Base-by-base conservation (phyloP, 140 eudicot species). In the Erigeron philadelphicus region DNA sequence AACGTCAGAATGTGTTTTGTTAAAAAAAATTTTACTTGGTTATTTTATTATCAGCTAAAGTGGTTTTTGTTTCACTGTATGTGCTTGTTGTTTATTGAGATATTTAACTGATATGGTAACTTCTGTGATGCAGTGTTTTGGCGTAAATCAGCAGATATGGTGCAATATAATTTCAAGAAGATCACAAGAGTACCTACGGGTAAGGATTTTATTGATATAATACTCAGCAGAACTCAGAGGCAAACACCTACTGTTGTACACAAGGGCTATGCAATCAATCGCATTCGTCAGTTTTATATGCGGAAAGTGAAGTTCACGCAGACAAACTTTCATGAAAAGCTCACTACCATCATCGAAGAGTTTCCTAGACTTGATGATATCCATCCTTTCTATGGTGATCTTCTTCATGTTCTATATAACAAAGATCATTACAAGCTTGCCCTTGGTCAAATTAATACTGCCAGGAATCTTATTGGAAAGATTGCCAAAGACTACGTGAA, bases 401-500 rank as follows among this genome's bases (percentile, higher is more conserved):
- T 92, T 38, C 92, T 92, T 41, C 95, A 92, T 47, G 98, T 92
- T 74, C 78, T 92, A 7, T 92, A 92, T 21, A 92, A 92, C 45
- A 86, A 88, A 70, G 98, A 92, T 48, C 98, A 92, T 76, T 92
- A 88, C 89, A 92, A 92, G 80, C 96, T 92, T 43, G 98, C 98
- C 47, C 90, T 92, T 18, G 98, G 98, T 47, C 98, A 92, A 64
- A 86, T 92, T 9, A 92, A 92, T 44, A 92, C 98, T 4, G 96
- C 98, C 0, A 81, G 95, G 66, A 92, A 92, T 68, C 82, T 92
- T 40, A 92, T 92, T 46, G 74, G 83, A 0, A 92, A 88, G 79
- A 86, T 92, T 15, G 75, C 96, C 0, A 92, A 92, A 76, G 98
- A 92, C 76, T 92, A 92, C 53, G 92, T 92, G 70, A 92, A 84